Base-by-base conservation (phyloP, 179 eudicot genomes). In the Actinidia chinensis region DNA sequence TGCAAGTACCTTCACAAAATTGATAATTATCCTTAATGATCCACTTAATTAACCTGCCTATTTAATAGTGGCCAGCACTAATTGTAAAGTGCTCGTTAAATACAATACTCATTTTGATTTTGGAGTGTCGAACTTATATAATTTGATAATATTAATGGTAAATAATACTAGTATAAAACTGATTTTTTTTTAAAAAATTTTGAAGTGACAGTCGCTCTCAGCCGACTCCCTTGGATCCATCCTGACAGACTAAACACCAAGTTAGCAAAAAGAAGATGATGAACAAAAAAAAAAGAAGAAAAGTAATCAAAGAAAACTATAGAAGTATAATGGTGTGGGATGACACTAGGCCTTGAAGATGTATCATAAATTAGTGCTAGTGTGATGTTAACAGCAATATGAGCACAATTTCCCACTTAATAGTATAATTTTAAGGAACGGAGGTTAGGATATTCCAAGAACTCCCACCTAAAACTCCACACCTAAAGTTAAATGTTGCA, bases 401-500 rank as follows among this genome's bases (percentile, higher is more conserved):
- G 47, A 40, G 13, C 15, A 65, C 6, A n/a, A 33, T 36, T 63
- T 23, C 13, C 46, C 14, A 42, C 44, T n/a, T 22, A 28, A 12
- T 22, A 47, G 2, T 36, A 36, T 47, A 22, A 50, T 48, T 70
- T 48, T 5, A 70, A 25, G 42, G n/a, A 17, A 14, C 47, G 73
- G 17, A 12, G 20, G 55, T 46, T 17, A 18, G 70, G 71, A 75
- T 46, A 75, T 75, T 75, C 47, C 68, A 48, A 75, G 17, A 25
- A 48, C 46, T 28, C 46, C 42, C 59, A 33, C 28, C 71, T 6
- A 75, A 69, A 55, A 17, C 11, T 78, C 75, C 75, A 78, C 75
- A 58, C 36, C 58, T 43, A 56, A 78, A 78, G 75, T 78, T 69
- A 78, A 68, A 55, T 22, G 18, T 78, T 69, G 46, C 20, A 70